Conservation (phyloP, 495 filamentous ascomycete species). For the Collariella sp. region DNA sequence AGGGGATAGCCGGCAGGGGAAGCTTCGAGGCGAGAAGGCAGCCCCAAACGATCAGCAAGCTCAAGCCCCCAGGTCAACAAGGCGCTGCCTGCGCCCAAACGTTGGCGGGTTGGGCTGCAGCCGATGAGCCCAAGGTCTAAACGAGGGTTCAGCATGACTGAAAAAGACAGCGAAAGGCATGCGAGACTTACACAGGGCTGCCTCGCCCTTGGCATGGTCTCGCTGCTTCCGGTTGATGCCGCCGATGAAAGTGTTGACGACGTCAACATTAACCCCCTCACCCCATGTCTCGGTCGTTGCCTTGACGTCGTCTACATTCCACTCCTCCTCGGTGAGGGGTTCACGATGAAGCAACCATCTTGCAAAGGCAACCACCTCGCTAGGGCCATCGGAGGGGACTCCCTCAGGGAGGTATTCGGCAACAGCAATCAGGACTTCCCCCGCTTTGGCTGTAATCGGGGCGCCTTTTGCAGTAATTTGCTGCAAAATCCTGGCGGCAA, state of each 20-base stretch:
- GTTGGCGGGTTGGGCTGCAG: constrained; percentile 15
- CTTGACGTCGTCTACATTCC: constrained; percentile 11
- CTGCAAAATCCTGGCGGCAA: constrained; percentile 8
- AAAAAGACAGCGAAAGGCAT: neutral
- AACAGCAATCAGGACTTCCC: constrained; percentile 14
- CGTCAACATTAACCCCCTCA: constrained; percentile 12
- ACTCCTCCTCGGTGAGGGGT: constrained; percentile 20
- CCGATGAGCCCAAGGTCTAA: constrained; percentile 21
- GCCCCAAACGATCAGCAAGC: neutral
- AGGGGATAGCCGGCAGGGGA: constrained; percentile 23
- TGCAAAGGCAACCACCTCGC: constrained; percentile 23
- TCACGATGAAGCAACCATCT: constrained; percentile 18
- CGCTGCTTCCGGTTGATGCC: constrained; percentile 10
- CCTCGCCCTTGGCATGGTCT: constrained; percentile 18
- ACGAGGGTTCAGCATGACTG: neutral
- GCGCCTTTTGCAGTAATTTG: neutral
- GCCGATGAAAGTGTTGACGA: constrained; percentile 22
- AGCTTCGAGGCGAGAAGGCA: constrained; percentile 19
- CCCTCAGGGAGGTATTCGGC: constrained; percentile 20
- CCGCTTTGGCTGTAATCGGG: neutral
- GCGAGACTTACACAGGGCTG: constrained; percentile 18
- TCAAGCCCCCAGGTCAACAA: constrained; percentile 19
- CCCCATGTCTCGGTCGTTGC: constrained; percentile 20
- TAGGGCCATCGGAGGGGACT: constrained; percentile 1
- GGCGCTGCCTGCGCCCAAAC: constrained; percentile 23